Conservation (phyloP, 2,329 filamentous ascomycete species). For the Aspergillus aculeatus region DNA sequence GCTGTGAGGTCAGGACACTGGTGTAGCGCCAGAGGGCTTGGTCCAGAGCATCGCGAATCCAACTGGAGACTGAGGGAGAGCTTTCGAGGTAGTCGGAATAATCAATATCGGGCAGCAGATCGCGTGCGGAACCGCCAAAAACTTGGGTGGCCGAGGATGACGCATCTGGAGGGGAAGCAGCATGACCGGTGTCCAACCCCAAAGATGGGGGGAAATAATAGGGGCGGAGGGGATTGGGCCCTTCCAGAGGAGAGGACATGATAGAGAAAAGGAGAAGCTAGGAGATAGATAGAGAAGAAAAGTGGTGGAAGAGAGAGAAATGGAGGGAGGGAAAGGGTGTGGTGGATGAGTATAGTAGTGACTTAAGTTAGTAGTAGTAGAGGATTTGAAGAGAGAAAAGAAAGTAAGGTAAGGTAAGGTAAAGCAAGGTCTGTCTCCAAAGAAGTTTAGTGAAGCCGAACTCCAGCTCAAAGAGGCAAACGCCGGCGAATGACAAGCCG, state of each 20-base stretch:
- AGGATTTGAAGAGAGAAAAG: constrained; percentile 3
- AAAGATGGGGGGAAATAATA: constrained; percentile 67
- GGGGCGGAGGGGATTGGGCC: constrained; percentile 59
- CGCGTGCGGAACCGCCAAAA: constrained; percentile 67
- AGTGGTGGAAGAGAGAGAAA: constrained; percentile 1
- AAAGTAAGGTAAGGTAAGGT: constrained; percentile 2
- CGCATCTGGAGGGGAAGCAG: constrained; percentile 35
- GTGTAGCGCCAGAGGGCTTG: constrained; percentile 90
- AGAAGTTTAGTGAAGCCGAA: not conserved
- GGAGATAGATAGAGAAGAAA: constrained; percentile 4
- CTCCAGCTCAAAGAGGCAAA: constrained; percentile 3
- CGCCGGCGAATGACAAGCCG: constrained; percentile 14
- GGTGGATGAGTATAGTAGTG: not conserved
- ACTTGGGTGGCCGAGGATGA: constrained; percentile 48
- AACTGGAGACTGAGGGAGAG: constrained; percentile 72
- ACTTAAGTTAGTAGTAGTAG: not conserved
- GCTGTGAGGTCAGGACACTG: constrained; percentile 83
- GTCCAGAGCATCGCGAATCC: constrained; percentile 74
- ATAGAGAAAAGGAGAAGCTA: not conserved
- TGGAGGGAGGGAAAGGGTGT: not conserved
- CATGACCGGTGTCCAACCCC: constrained; percentile 52
- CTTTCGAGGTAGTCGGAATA: constrained; percentile 84
- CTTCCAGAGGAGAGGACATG: constrained; percentile 52
- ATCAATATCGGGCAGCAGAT: constrained; percentile 86
- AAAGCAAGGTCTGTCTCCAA: not conserved